These are phyloP conservation scores for Coprinopsis strossmayeri DNA, from an alignment of 768 basidiomycete species.

Conservation along the genomic window DNA sequence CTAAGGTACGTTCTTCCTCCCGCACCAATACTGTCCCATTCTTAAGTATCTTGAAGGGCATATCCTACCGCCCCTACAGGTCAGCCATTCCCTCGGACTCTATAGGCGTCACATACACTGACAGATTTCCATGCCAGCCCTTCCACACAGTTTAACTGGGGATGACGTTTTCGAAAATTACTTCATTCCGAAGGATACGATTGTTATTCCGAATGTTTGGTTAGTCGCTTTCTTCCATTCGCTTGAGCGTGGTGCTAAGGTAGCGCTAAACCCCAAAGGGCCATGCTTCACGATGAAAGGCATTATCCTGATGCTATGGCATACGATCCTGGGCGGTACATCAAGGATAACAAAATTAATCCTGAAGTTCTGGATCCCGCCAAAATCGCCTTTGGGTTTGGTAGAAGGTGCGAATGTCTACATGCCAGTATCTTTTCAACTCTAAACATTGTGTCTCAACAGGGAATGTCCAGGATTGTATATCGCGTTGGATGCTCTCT, in stretches of 20 bases:
- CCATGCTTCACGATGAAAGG: too few species aligned
- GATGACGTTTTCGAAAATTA: constrained; percentile 5
- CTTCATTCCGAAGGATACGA: constrained; percentile 6
- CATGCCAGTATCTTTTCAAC: not conserved
- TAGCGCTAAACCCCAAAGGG: too few species aligned
- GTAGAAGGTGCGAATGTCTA: constrained; percentile 17
- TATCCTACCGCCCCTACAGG: too few species aligned
- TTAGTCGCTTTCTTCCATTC: not conserved
- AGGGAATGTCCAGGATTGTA: constrained; percentile 9
- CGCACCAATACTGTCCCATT: too few species aligned
- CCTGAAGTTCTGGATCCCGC: constrained; percentile 20
- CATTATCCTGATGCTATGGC: not conserved
- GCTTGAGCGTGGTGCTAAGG: not conserved
- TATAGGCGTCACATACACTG: not conserved
- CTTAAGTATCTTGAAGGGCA: too few species aligned
- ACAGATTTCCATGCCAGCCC: not conserved
- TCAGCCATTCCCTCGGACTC: not conserved
- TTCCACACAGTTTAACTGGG: constrained; percentile 1
- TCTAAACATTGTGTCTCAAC: not conserved
- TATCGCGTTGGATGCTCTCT: constrained; percentile 2
- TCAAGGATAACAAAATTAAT: constrained; percentile 12
- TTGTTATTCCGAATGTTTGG: constrained; percentile 2
- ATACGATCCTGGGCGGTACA: not conserved
- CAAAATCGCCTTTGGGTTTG: constrained; percentile 25
- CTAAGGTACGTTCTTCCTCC: too few species aligned